Evolutionary conservation across 1,139 yeast genomes (phyloP), one percentile per base, ranked within the genome.

Genomic region (Suhomyces choctaworum): DNA sequence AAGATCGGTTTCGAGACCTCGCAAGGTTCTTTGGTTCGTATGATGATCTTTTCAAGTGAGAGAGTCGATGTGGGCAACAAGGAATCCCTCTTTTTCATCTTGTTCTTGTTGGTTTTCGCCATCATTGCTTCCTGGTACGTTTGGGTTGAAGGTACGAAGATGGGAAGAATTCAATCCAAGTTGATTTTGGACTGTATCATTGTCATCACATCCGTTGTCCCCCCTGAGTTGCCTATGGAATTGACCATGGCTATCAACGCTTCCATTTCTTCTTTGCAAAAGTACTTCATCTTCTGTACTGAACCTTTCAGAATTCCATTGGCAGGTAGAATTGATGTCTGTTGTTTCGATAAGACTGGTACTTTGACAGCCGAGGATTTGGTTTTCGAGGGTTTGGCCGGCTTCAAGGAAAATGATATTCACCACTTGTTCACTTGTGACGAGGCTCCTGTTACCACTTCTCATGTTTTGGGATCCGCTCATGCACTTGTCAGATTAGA

Each of bases 191-290:
- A 92, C 64, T 94, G 98, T 81, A 85, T 92, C 48, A 78, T 92
- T 57, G 94, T 92, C 52, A 78, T 92, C 50, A 92, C 99, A 14
- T 90, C 97, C 31, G 99, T 92, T 48, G 99, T 92, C 28, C 99
- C 99, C 27, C 98, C 99, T 34, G 99, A 92, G 66, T 76, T 92
- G 50, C 99, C 99, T 35, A 94, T 92, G 98, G 98, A 92, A 70
- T 78, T 92, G 52, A 92, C 98, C 20, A 84, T 92, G 90, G 98
- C 98, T 41, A 98, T 92, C 27, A 92, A 92, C 63, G 75, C 88
- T 28, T 90, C 97, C 7, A 73, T 92, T 56, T 80, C 92, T 36
- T 89, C 96, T 4, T 75, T 92, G 46, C 82, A 85, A 48, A 94
- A 94, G 62, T 83, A 74, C 57, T 90, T 82, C 58, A 82, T 92